Conservation (phyloP, 2,329 filamentous ascomycete species). For the Penicillium corylophilum region DNA sequence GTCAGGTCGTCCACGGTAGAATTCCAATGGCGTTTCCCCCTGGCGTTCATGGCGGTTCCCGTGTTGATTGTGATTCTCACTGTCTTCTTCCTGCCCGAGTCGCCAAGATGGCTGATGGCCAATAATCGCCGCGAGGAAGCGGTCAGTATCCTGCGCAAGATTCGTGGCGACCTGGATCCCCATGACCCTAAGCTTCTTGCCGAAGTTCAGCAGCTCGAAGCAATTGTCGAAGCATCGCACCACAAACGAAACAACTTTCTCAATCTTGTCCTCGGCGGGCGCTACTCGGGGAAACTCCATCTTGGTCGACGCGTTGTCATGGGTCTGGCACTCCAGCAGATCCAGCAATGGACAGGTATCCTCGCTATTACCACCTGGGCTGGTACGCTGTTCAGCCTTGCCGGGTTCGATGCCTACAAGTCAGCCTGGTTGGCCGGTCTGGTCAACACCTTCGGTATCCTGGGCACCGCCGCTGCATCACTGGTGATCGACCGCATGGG, state of each 20-base stretch:
- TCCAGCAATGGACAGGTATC: conserved; percentile 49
- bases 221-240: conserved; percentile 40
- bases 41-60: conserved; percentile 30
- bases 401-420: conserved; percentile 24
- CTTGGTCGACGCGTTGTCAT: conserved; percentile 44
- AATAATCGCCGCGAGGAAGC: conserved; percentile 34
- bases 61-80: conserved; percentile 23
- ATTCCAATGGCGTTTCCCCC: conserved; percentile 31
- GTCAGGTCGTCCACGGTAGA: conserved; percentile 16
- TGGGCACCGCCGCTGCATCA: conserved; percentile 24
- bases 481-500: conserved; percentile 28
- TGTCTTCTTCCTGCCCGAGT: conserved; percentile 45
- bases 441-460: conserved; percentile 24
- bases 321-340: conserved; percentile 44
- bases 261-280: conserved; percentile 40
- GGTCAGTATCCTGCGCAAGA: conserved; percentile 36
- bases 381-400: conserved; percentile 20
- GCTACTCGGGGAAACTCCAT: conserved; percentile 38
- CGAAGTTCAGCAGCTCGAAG: conserved; percentile 44
- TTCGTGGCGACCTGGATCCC: conserved; percentile 31
- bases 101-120: conserved; percentile 45
- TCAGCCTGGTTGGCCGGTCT: conserved; percentile 23
- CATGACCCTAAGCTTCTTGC: conserved; percentile 33
- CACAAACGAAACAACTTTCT: conserved; percentile 41
- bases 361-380: conserved; percentile 43